Percentiles rank a stretch among this genome's conserved stretches.
phyloP scores from a whole-genome alignment of 148 eudicot genomes.

The Heliosperma pusillum region DNA sequence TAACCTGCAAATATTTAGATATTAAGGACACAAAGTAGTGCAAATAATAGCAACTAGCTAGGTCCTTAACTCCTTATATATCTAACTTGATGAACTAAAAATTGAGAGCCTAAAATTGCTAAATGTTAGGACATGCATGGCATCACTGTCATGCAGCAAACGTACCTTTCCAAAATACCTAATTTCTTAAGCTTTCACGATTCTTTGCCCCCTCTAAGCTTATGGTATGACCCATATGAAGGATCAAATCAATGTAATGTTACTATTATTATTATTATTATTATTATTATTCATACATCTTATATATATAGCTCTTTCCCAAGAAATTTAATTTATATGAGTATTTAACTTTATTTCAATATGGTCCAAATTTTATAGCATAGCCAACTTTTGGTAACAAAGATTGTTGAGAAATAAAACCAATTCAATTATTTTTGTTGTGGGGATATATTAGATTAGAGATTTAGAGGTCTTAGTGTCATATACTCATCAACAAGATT shows the following conservation, averaged over 20 bases:
- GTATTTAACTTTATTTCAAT: constrained; percentile 15
- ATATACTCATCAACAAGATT: neutral
- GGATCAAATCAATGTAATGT: constrained; percentile 25
- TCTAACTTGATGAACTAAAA: neutral
- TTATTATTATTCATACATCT: no score
- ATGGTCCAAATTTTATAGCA: constrained; percentile 4
- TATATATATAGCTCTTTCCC: constrained; percentile 12
- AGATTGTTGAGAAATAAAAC: constrained; percentile 11
- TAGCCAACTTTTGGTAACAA: constrained; percentile 6
- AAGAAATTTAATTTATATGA: constrained; percentile 19
- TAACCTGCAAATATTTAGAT: neutral
- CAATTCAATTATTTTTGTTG: neutral
- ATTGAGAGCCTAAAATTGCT: neutral
- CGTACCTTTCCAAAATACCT: constrained; percentile 36
- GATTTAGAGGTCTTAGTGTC: neutral
- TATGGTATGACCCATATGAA: constrained; percentile 26
- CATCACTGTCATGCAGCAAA: constrained; percentile 29
- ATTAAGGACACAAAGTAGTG: neutral
- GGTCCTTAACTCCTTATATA: neutral
- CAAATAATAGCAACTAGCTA: constrained; percentile 6
- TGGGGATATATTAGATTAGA: neutral
- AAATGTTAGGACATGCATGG: constrained; percentile 15
- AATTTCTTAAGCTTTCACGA: constrained; percentile 36
- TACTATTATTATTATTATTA: no score
- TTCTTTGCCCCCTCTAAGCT: constrained; percentile 29